Conservation (phyloP, 2,329 filamentous ascomycete genomes). For the Pseudogymnoascus sp. region DNA sequence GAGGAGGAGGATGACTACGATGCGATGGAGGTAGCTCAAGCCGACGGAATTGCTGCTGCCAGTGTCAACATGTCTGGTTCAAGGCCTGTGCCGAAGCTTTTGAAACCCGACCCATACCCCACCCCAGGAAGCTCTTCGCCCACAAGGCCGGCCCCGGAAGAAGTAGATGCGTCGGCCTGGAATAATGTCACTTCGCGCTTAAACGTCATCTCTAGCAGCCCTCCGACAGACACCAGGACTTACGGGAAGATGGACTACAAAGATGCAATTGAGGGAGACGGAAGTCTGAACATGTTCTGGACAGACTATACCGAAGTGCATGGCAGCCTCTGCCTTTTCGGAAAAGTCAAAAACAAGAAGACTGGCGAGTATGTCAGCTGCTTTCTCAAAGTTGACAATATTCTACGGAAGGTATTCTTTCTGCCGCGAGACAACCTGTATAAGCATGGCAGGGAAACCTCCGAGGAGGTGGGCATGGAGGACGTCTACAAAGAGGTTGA, state of each 20-base stretch:
- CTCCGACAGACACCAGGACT: conserved; percentile 50
- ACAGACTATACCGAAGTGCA: conserved; percentile 91
- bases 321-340: conserved; percentile 86
- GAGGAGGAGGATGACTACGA: conserved; percentile 70
- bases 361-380: conserved; percentile 76
- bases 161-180: conserved; percentile 78
- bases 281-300: conserved; percentile 92
- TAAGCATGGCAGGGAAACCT: conserved; percentile 56
- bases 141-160: conserved; percentile 48
- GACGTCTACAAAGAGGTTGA: conserved; percentile 90
- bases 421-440: conserved; percentile 69
- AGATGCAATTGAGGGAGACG: conserved; percentile 88
- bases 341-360: conserved; percentile 88
- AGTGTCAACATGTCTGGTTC: conserved; percentile 82
- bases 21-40: conserved; percentile 80
- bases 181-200: conserved; percentile 78
- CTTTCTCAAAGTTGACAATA: conserved; percentile 93
- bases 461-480: conserved; percentile 74
- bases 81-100: conserved; percentile 66
- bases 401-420: conserved; percentile 87
- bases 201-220: conserved; percentile 74
- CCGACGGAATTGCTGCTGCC: conserved; percentile 57
- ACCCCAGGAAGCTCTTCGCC: conserved; percentile 74
- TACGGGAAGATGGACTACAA: conserved; percentile 77
- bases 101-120: conserved; percentile 60